Base-by-base conservation (phyloP, 768 basidiomycete genomes). In the Mycena vulgaris region DNA sequence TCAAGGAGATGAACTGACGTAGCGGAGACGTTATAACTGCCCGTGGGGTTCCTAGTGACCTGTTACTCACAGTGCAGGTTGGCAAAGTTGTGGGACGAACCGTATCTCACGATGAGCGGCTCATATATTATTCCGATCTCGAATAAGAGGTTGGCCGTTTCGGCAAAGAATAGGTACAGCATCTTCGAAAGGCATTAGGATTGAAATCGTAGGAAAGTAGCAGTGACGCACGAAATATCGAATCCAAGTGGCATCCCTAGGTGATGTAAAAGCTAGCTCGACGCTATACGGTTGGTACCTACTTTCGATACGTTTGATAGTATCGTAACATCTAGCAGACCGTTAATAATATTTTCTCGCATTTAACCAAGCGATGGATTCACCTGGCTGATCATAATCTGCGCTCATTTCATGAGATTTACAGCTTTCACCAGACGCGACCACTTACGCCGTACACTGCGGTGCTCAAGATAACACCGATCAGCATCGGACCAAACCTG, bases 401-500 rank as follows among this genome's bases (percentile, higher is more conserved):
- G 47, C 5, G 23, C 27, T 9, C 17, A 40, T 28, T 19, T 27
- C 23, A 49, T 57, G n/a, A 63, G 33, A 4, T 57, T 35, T 40
- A 19, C 28, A 14, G 35, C 2, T 31, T 33, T 3, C 21, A n/a
- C 2, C 21, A 17, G 16, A 17, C 31, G 9, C 23, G 49, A 37
- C 2, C 17, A 64, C 66, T n/a, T 47, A 68, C 71, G 47, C 67
- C 66, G 28, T 65, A 72, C 25, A 27, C 9, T 19, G 27, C 35
- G 14, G 66, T 68, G 59, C 67, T 72, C 57, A 72, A 39, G 47
- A 72, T 49, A 14, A 66, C 31, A 68, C 70, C 70, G 23, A 71
- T 63, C 23, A 71, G 70, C 70, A 71, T 51, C 11, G 70, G 65
- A 51, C 70, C 70, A 27, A 71, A 71, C 59, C 70, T 71, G 28